Evolutionary conservation across 495 filamentous ascomycete genomes (phyloP), one percentile per base, ranked within the genome.

Genomic region (Lichenothelia convexa): DNA sequence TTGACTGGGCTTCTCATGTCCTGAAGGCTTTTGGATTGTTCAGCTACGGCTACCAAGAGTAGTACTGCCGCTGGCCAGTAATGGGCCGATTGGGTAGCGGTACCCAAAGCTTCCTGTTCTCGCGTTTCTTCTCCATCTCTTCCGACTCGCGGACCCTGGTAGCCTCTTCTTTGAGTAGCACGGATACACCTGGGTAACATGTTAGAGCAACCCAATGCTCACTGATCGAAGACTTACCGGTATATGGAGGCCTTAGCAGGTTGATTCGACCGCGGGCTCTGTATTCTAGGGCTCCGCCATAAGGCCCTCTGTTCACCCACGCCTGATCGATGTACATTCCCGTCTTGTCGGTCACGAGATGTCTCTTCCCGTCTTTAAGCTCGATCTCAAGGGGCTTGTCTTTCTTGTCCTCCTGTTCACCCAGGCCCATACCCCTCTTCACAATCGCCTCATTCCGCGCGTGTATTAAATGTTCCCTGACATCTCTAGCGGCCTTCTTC

Each of bases 151-250:
- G 69, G 34, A 93, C 73, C 21, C 81, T 64, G 1, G 89, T 94
- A 53, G 73, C 74, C 54, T 95, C 81, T 51, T 95, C 89, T 62
- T 97, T 97, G 51, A 97, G 59, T 4, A 92, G 45, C 13, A 95
- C 55, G 0, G 77, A 71, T n/a, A 94, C 69, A 39, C 67, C 78
- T 81, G 36, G 1, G 22, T 18, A 16, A 17, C 32, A 1, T 3
- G 1, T 20, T 31, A 39, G 16, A 36, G 13, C n/a, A 26, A 23
- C 15, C 32, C 31, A 34, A 5, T 17, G 1, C 11, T 30, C n/a
- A 23, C 15, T 1, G 19, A 36, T 15, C 11, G 33, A 23, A 22
- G 35, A 71, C 75, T 64, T 51, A 83, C 80, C 68, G 19, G 89
- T 80, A 37, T 68, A 64, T 1, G 81, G 87, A 44, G 67, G 63